These are phyloP conservation scores for Vaccinium macrocarpon DNA, from an alignment of 148 eudicot genomes.

Conservation along the genomic window DNA sequence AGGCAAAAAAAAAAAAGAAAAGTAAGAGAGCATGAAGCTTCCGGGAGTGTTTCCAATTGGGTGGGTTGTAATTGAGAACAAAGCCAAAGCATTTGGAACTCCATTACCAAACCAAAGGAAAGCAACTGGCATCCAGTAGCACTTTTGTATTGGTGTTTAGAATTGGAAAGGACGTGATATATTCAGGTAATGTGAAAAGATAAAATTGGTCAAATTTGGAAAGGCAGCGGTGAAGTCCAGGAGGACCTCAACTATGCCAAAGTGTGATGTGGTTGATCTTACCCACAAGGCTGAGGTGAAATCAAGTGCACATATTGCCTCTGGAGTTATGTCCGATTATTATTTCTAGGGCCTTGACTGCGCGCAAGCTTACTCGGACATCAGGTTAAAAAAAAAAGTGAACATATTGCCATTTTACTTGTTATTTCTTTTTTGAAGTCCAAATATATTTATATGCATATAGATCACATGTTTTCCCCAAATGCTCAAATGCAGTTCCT, in stretches of 20 bases:
- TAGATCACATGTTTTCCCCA: not conserved
- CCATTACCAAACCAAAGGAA: not conserved
- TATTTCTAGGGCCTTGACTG: too few relatives aligned
- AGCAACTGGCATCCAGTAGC: not conserved
- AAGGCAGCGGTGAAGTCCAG: not conserved
- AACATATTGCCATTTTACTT: too few relatives aligned
- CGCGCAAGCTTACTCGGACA: too few relatives aligned
- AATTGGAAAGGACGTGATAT: not conserved
- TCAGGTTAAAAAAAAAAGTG: too few relatives aligned
- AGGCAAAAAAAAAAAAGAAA: too few relatives aligned
- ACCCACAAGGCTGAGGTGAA: not conserved
- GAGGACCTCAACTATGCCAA: not conserved
- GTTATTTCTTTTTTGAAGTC: too few relatives aligned
- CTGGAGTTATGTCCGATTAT: too few relatives aligned
- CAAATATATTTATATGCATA: not conserved
- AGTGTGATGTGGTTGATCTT: not conserved
- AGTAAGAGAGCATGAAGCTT: not conserved
- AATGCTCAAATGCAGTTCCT: not conserved
- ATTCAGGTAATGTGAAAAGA: not conserved
- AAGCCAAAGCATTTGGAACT: constrained; percentile 1
- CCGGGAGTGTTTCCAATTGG: not conserved
- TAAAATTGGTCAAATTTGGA: not conserved
- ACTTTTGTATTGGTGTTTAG: not conserved
- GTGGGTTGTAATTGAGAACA: not conserved
- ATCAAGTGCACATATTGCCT: not conserved